Evolutionary conservation across 2,329 filamentous ascomycete species (phyloP).

Genomic region (Fusarium liriodendri): DNA sequence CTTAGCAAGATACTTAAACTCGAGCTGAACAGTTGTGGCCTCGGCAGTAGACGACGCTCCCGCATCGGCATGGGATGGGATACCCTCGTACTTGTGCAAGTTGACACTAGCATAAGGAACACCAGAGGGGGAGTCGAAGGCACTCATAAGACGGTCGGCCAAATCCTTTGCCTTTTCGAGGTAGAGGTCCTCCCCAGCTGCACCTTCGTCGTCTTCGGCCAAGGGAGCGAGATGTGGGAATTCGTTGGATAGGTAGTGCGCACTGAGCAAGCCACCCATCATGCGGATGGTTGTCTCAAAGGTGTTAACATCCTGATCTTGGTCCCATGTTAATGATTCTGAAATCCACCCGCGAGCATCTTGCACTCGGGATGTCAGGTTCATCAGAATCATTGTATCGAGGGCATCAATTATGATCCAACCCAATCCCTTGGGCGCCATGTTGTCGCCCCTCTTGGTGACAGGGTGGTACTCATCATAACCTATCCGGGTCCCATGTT

Average conservation of each 20-base stretch:
- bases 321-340: constrained; percentile 83
- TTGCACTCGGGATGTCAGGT: constrained; percentile 85
- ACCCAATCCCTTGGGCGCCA: constrained; percentile 89
- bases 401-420: constrained; percentile 99
- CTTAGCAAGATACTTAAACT: constrained; percentile 97
- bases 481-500: constrained; percentile 57
- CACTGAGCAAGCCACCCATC: constrained; percentile 91
- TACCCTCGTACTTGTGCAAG: constrained; percentile 78
- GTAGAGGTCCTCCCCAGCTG: constrained; percentile 88
- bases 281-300: constrained; percentile 99
- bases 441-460: constrained; percentile 81
- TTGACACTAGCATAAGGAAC: constrained; percentile 93
- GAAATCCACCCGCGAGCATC: constrained; percentile 92
- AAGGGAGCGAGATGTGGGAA: constrained; percentile 85
- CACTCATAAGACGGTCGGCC: constrained; percentile 85
- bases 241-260: constrained; percentile 90
- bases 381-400: constrained; percentile 99
- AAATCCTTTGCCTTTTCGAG: constrained; percentile 96
- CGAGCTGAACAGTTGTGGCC: constrained; percentile 90
- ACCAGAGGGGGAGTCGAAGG: constrained; percentile 88
- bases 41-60: constrained; percentile 96
- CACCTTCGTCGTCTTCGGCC: constrained; percentile 75
- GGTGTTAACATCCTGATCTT: constrained; percentile 95
- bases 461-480: constrained; percentile 90
- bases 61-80: constrained; percentile 83